Evolutionary conservation across 768 basidiomycete species (phyloP), one percentile per base, ranked within the genome.

Genomic region (Chalciporus sphaerocephalus): DNA sequence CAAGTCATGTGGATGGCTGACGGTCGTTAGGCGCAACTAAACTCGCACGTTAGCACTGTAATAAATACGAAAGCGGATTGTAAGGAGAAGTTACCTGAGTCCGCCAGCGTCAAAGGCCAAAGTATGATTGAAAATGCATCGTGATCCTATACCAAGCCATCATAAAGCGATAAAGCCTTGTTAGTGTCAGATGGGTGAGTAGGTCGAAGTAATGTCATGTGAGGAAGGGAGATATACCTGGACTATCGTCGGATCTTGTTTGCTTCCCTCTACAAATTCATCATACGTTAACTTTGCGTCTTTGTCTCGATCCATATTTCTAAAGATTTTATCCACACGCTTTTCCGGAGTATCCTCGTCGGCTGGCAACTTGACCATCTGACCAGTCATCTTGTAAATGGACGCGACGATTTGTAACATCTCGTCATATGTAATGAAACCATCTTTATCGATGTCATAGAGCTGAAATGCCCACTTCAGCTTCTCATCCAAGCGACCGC

Each of bases 311-410:
- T 98, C 96, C 96, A 99, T 99, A 60, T 90, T 91, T 46, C 80
- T 76, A 74, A 99, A 99, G 53, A 99, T 98, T 77, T 98, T 99
- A 72, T 96, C 90, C 49, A 98, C 96, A 18, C 96, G 86, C 95
- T 98, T 99, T 69, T 98, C 93, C 2, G 96, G 95, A n/a, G 96
- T 99, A 71, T 98, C 94, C 69, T 99, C 96, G 63, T 98, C 96
- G 32, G 85, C 74, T n/a, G 96, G 94, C 17, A 98, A 80, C 65
- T 93, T 94, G 53, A 98, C 95, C 94, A 98, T 97, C 67, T 94
- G 85, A 16, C 96, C 96, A 4, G 96, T 98, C 96, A 99, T 98
- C 80, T 95, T 97, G 78, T 98, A 99, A 71, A 99, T 99, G 36
- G 92, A 87, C 58, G 87, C 81, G 8, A 99, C 96, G 64, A 99